phyloP scores from a whole-genome alignment of 2,329 filamentous ascomycete genomes.

The Dothidotthia symphoricarpi region DNA sequence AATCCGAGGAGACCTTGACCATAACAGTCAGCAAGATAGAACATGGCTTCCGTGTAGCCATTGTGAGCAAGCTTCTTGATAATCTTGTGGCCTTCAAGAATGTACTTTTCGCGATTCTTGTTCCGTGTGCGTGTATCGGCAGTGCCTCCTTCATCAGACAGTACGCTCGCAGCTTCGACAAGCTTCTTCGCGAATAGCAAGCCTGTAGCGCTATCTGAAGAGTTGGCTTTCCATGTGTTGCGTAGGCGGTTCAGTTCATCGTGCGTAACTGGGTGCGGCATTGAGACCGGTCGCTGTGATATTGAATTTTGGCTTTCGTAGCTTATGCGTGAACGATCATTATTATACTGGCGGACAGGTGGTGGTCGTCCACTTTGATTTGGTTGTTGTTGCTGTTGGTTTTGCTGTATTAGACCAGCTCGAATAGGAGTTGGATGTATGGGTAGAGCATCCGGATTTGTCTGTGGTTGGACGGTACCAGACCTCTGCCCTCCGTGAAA shows the following conservation, averaged over 20 bases:
- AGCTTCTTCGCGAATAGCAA: conserved; percentile 77
- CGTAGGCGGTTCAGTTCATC: conserved; percentile 76
- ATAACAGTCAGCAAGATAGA: conserved; percentile 86
- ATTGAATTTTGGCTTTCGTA: conserved; percentile 22
- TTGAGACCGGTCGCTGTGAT: conserved; percentile 21
- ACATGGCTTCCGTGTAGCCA: conserved; percentile 84
- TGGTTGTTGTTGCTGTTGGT: conserved; percentile 14
- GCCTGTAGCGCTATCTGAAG: conserved; percentile 68
- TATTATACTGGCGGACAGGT: conserved; percentile 55
- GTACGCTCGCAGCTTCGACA: conserved; percentile 76
- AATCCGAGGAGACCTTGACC: conserved; percentile 77
- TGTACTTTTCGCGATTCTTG: conserved; percentile 75
- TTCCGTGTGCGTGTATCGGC: conserved; percentile 63
- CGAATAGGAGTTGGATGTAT: conserved; percentile 57
- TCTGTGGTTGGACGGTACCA: conserved; percentile 43
- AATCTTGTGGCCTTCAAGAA: conserved; percentile 83
- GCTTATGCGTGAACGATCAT: conserved; percentile 41
- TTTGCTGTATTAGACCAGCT: conserved; percentile 48
- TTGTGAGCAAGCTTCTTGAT: conserved; percentile 79
- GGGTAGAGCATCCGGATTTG: conserved; percentile 56
- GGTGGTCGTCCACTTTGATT: conserved; percentile 45
- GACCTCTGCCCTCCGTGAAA: conserved; percentile 28
- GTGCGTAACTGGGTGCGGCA: conserved; percentile 63
- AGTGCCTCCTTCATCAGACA: conserved; percentile 73
- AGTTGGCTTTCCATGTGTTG: conserved; percentile 65